Evolutionary conservation across 257 asterid species (phyloP).

Genomic region (Solanum megistacrolobum): DNA sequence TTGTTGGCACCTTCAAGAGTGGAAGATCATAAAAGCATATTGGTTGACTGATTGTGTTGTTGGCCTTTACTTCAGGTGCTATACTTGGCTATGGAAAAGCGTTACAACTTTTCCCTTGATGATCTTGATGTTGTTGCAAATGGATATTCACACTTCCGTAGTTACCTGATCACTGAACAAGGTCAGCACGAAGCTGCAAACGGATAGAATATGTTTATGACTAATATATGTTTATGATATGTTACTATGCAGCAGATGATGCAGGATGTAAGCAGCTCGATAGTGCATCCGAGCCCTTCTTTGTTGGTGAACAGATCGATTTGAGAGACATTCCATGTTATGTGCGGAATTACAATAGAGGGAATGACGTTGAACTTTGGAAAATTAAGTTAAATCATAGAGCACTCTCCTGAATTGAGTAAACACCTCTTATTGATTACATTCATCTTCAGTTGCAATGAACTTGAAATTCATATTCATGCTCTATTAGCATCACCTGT

Average conservation of each 20-base stretch:
- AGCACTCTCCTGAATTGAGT: background rate
- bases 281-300: conserved; percentile 13
- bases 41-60: background rate
- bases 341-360: conserved; percentile 57
- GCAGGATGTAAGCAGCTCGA: conserved; percentile 29
- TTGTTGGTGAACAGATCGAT: conserved; percentile 43
- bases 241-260: conserved; percentile 2
- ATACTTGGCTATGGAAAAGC: conserved; percentile 87
- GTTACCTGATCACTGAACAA: conserved; percentile 29
- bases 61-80: conserved; percentile 40
- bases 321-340: conserved; percentile 60
- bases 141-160: conserved; percentile 74
- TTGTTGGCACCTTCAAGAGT: background rate
- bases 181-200: conserved; percentile 21
- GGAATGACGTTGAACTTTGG: conserved; percentile 80
- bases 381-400: conserved; percentile 34
- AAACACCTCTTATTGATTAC: background rate
- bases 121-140: conserved; percentile 87
- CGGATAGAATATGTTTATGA: no score
- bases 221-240: background rate
- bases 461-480: background rate
- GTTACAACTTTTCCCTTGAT: conserved; percentile 74
- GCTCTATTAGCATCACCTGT: background rate
- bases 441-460: background rate
- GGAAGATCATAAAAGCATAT: background rate